A percentile compares a stretch with the other conserved stretches of the same genome.
Evolutionary conservation across 345 rosid genomes (phyloP).

Genomic region (Gossypium anomalum): DNA sequence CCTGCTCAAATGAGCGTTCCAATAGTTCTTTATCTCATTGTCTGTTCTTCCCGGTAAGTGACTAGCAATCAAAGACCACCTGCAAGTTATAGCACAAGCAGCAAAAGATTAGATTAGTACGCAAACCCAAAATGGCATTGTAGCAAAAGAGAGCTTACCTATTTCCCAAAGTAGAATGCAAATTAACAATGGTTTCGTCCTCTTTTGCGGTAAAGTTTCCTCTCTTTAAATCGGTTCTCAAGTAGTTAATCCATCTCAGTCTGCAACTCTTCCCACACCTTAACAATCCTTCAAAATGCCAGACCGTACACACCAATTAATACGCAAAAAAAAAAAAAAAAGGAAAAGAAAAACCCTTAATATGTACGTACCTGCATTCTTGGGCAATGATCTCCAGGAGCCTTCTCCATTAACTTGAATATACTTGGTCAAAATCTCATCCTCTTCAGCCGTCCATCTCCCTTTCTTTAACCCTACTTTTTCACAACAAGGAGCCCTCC

Average conservation of each 20-base stretch:
- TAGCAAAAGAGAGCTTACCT: slow-evolving; percentile 32
- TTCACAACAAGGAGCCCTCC: slow-evolving; percentile 69
- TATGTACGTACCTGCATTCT: slow-evolving; percentile 45
- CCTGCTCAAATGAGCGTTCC: slow-evolving; percentile 62
- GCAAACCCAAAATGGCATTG: background rate
- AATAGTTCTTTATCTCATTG: slow-evolving; percentile 64
- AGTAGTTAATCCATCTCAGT: slow-evolving; percentile 83
- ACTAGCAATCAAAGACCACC: slow-evolving; percentile 63
- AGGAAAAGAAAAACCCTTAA: no score
- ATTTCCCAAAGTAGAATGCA: slow-evolving; percentile 74
- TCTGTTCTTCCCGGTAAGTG: slow-evolving; percentile 67
- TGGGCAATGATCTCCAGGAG: slow-evolving; percentile 60
- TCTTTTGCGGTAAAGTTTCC: slow-evolving; percentile 67
- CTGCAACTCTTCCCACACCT: slow-evolving; percentile 95
- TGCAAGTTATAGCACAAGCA: slow-evolving; percentile 7
- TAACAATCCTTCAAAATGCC: slow-evolving; percentile 42
- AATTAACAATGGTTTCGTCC: slow-evolving; percentile 54
- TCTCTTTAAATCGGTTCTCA: slow-evolving; percentile 65
- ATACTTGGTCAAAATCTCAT: slow-evolving; percentile 38
- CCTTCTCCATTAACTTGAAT: slow-evolving; percentile 63
- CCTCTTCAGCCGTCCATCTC: slow-evolving; percentile 65
- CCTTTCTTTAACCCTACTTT: slow-evolving; percentile 62
- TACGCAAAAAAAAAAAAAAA: background rate
- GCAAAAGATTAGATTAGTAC: background rate
- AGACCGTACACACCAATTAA: background rate